Evolutionary conservation across 2,329 filamentous ascomycete genomes (phyloP).

Genomic region (Pleomassaria siparia): DNA sequence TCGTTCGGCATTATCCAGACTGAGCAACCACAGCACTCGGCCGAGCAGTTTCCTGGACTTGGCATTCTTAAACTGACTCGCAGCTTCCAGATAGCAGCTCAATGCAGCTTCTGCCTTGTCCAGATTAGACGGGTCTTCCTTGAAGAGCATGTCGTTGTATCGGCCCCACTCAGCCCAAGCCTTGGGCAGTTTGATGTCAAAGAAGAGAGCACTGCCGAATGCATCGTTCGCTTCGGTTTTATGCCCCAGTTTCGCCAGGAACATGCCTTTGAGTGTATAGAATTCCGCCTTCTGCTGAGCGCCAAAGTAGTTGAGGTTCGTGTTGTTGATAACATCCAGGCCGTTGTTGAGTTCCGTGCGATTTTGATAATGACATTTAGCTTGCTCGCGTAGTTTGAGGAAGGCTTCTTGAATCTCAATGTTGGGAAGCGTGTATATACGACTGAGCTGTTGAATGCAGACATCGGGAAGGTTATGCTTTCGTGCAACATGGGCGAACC

Average conservation of each 20-base stretch:
- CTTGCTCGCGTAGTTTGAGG: constrained; percentile 96
- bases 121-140: constrained; percentile 80
- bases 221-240: constrained; percentile 90
- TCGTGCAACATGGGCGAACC: constrained; percentile 94
- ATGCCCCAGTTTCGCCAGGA: constrained; percentile 88
- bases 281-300: constrained; percentile 96
- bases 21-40: constrained; percentile 91
- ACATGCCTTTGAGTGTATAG: constrained; percentile 99
- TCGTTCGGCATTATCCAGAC: constrained; percentile 85
- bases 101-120: constrained; percentile 87
- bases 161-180: constrained; percentile 99
- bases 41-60: constrained; percentile 94
- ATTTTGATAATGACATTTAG: constrained; percentile 98
- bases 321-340: constrained; percentile 98
- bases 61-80: constrained; percentile 93
- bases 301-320: constrained; percentile 97
- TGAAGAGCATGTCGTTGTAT: constrained; percentile 96
- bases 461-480: constrained; percentile 97
- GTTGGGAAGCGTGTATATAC: constrained; percentile 97
- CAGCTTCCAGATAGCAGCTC: constrained; percentile 94
- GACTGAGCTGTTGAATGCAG: constrained; percentile 93
- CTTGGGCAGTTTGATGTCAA: constrained; percentile 92
- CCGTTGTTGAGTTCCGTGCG: constrained; percentile 87
- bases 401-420: constrained; percentile 99
- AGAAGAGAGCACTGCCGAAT: constrained; percentile 92